Conservation (phyloP, 2,329 filamentous ascomycete genomes). For the Tolypocladium endophyticum region DNA sequence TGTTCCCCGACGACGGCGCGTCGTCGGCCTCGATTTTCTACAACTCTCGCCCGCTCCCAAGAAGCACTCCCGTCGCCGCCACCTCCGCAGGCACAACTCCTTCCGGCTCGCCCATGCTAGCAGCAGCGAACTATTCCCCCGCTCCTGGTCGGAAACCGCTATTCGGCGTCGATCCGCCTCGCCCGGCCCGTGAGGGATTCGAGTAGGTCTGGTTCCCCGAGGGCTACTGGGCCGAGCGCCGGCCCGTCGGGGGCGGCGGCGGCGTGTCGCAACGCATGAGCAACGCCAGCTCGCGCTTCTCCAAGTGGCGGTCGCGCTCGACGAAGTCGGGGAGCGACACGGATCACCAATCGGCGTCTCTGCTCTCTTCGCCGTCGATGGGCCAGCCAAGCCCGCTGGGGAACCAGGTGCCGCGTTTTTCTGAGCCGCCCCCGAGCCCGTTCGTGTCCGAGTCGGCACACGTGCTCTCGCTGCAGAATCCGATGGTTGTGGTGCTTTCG, state of each 20-base stretch:
- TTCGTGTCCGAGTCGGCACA: conserved; percentile 37
- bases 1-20: conserved; percentile 3
- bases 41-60: neutral
- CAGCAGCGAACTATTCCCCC: neutral
- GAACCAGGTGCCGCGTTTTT: neutral
- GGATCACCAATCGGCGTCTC: conserved; percentile 11
- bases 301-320: conserved; percentile 30
- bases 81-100: no score
- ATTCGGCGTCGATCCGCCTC: conserved; percentile 39
- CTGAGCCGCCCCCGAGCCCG: conserved; percentile 21
- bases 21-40: conserved; percentile 3
- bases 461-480: conserved; percentile 34
- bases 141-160: neutral
- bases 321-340: conserved; percentile 24
- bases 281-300: conserved; percentile 22
- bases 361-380: conserved; percentile 14
- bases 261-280: conserved; percentile 15
- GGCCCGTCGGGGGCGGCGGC: conserved; percentile 13
- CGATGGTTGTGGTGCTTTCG: conserved; percentile 5
- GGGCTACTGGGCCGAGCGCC: conserved; percentile 54
- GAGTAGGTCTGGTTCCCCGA: conserved; percentile 56
- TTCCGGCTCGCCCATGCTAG: neutral
- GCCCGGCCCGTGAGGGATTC: conserved; percentile 39
- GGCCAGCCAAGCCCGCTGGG: conserved; percentile 5
- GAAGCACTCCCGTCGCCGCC: neutral